Percentiles rank a stretch among this genome's conserved stretches.
Conservation (phyloP, 1,139 yeast genomes). For the Martiniozyma asiatica region DNA sequence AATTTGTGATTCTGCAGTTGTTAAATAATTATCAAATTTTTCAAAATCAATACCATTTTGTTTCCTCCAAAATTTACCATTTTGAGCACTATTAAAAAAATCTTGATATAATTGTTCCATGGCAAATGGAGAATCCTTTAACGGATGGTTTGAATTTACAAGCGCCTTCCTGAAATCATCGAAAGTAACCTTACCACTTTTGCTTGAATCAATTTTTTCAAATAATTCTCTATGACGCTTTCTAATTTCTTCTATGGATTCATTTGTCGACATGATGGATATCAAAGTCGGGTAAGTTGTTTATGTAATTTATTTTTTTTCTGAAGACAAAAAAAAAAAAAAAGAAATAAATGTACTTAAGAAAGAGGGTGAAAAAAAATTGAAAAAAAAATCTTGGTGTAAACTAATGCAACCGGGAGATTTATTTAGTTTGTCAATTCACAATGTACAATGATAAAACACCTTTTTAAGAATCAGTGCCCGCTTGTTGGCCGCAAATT, state of each 20-base stretch:
- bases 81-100: slow-evolving; percentile 13
- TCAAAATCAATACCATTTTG: slow-evolving; percentile 20
- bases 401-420: too few relatives aligned
- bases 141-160: slow-evolving; percentile 46
- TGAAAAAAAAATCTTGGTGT: too few relatives aligned
- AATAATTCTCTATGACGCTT: slow-evolving; percentile 25
- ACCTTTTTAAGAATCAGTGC: too few relatives aligned
- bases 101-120: slow-evolving; percentile 27
- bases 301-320: too few relatives aligned
- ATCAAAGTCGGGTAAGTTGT: background rate
- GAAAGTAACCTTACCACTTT: slow-evolving; percentile 45
- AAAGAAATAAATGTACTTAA: too few relatives aligned
- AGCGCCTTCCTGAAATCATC: slow-evolving; percentile 46
- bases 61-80: slow-evolving; percentile 15
- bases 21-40: slow-evolving; percentile 21
- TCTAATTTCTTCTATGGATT: slow-evolving; percentile 14
- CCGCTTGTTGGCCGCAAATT: too few relatives aligned
- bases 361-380: too few relatives aligned
- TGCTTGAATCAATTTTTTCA: slow-evolving; percentile 37
- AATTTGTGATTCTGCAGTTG: slow-evolving; percentile 36
- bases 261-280: slow-evolving; percentile 6
- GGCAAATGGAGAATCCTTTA: slow-evolving; percentile 52
- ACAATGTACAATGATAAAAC: too few relatives aligned
- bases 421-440: too few relatives aligned
- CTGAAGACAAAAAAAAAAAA: too few relatives aligned